phyloP scores from a whole-genome alignment of 345 rosid genomes.

The Bruguiera gymnorhiza region DNA sequence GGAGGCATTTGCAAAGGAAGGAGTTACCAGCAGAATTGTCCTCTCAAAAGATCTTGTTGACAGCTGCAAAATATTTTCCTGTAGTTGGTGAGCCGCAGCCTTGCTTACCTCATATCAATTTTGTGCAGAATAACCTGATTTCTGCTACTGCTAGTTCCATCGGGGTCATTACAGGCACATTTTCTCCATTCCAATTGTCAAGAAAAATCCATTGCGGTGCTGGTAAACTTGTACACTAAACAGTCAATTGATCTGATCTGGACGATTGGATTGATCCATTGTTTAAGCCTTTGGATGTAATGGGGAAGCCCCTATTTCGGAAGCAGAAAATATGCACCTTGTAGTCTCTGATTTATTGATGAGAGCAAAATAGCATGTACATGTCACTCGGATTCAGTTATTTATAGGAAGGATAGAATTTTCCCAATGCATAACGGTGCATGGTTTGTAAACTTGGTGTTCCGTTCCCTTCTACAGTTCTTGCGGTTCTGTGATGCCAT shows the following conservation, averaged over 20 bases:
- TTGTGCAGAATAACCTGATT: constrained; percentile 11
- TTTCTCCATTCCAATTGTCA: neutral
- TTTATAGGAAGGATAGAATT: constrained; percentile 16
- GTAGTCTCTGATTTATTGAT: constrained; percentile 24
- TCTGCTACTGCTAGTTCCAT: constrained; percentile 18
- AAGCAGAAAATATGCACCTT: constrained; percentile 18
- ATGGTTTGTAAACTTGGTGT: neutral
- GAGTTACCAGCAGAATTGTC: neutral
- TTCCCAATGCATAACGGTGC: neutral
- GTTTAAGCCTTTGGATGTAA: constrained; percentile 15
- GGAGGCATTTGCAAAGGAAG: neutral
- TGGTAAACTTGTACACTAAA: constrained; percentile 32
- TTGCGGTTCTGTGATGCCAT: neutral
- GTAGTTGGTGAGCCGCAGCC: constrained; percentile 16
- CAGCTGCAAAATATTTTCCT: constrained; percentile 16
- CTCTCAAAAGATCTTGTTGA: constrained; percentile 6
- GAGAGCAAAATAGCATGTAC: constrained; percentile 39
- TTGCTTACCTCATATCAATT: neutral
- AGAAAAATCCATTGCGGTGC: constrained; percentile 19
- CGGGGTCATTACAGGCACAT: constrained; percentile 18
- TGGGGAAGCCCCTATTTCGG: constrained; percentile 13
- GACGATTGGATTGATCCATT: constrained; percentile 17
- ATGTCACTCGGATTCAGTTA: constrained; percentile 26
- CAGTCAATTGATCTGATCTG: constrained; percentile 18
- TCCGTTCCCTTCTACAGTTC: neutral